Percentiles rank a stretch among this genome's conserved stretches.
These are phyloP conservation scores for Orbilia quercus DNA, from an alignment of 2,329 filamentous ascomycete species.

Conservation along the genomic window DNA sequence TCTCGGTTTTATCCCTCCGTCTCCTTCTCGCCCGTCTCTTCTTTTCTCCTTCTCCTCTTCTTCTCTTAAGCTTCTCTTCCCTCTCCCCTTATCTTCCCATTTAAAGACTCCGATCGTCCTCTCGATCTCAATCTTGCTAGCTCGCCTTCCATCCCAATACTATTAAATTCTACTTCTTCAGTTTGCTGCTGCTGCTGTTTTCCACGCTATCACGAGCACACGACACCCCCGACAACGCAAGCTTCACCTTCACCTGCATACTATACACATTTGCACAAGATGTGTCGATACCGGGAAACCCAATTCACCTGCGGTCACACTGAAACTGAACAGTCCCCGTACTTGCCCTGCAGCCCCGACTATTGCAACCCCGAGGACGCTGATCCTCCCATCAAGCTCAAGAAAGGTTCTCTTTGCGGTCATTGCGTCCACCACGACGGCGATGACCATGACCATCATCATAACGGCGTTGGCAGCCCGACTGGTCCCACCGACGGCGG, in stretches of 20 bases:
- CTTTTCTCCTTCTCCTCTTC: slow-evolving; percentile 14
- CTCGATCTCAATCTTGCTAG: neutral
- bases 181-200: too few species aligned
- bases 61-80: slow-evolving; percentile 32
- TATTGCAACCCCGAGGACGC: slow-evolving; percentile 33
- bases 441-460: too few species aligned
- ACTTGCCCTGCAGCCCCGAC: slow-evolving; percentile 47
- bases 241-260: neutral
- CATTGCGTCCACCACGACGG: slow-evolving; percentile 5
- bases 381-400: slow-evolving; percentile 42
- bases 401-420: slow-evolving; percentile 36
- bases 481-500: slow-evolving; percentile 31
- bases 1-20: slow-evolving; percentile 40
- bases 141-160: neutral
- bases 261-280: neutral
- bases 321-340: slow-evolving; percentile 36
- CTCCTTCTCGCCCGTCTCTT: slow-evolving; percentile 8
- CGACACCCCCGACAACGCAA: slow-evolving; percentile 12
- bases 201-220: slow-evolving; percentile 28
- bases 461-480: neutral
- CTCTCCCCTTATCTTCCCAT: slow-evolving; percentile 26
- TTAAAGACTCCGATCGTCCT: slow-evolving; percentile 18
- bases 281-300: slow-evolving; percentile 50
- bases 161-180: too few species aligned
- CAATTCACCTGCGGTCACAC: slow-evolving; percentile 34